phyloP scores from a whole-genome alignment of 2,329 filamentous ascomycete genomes.

The Fusarium floridanum region DNA sequence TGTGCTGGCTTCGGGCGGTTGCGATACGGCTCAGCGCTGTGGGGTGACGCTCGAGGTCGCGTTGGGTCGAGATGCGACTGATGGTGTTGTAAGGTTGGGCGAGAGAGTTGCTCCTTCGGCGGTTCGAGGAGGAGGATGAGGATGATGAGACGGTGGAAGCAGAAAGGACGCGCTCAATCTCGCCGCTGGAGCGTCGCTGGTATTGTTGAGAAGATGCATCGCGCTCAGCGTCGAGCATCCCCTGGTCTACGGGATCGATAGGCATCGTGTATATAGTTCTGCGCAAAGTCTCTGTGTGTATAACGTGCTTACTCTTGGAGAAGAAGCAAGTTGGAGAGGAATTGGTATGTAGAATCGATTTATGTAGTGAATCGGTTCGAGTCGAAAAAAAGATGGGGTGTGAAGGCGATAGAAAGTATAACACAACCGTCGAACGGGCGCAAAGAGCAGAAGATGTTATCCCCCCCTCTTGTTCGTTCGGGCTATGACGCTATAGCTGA shows the following conservation, averaged over 20 bases:
- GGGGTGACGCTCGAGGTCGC: constrained; percentile 76
- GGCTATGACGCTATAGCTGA: constrained; percentile 41
- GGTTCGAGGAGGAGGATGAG: constrained; percentile 54
- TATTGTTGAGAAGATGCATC: constrained; percentile 62
- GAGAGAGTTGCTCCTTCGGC: constrained; percentile 25
- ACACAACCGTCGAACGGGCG: background rate
- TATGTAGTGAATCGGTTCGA: background rate
- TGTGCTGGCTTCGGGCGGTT: constrained; percentile 78
- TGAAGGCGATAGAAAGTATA: constrained; percentile 18
- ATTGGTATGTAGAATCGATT: constrained; percentile 1
- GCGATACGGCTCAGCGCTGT: constrained; percentile 79
- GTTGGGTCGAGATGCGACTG: constrained; percentile 73
- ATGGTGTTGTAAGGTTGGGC: constrained; percentile 59
- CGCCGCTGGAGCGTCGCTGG: constrained; percentile 59
- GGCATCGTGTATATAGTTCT: constrained; percentile 46
- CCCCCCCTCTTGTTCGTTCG: constrained; percentile 7
- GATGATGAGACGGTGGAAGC: constrained; percentile 64
- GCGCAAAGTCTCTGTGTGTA: background rate
- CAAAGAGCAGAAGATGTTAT: background rate
- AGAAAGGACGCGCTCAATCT: constrained; percentile 72
- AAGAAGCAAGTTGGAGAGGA: background rate
- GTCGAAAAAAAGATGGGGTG: background rate
- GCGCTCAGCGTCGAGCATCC: constrained; percentile 66
- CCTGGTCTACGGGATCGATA: constrained; percentile 67
- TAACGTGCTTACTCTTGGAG: background rate